A percentile compares a stretch with the other conserved stretches of the same genome.
Conservation (phyloP, 2,329 filamentous ascomycete genomes). For the Pyrenochaeta sp. region DNA sequence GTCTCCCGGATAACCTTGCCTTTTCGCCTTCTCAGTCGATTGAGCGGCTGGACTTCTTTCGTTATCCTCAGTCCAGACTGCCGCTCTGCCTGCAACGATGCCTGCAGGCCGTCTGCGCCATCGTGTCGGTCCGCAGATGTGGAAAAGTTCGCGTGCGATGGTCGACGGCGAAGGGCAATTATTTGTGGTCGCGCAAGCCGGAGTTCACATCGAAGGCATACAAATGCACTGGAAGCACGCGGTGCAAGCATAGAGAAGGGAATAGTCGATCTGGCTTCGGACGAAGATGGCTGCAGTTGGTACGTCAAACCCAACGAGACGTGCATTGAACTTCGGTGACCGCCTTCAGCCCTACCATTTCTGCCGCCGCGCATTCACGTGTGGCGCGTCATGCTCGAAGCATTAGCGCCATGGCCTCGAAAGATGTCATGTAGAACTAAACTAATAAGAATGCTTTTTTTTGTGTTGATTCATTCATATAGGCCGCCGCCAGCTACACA, state of each 20-base stretch:
- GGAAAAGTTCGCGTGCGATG: constrained; percentile 38
- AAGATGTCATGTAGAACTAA: background rate
- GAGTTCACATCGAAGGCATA: constrained; percentile 52
- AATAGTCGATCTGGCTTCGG: constrained; percentile 5
- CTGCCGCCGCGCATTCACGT: constrained; percentile 48
- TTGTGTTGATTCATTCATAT: constrained; percentile 9
- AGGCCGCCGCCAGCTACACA: constrained; percentile 56
- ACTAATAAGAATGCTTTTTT: background rate
- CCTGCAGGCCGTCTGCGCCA: constrained; percentile 24
- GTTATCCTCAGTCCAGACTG: constrained; percentile 10
- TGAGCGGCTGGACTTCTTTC: constrained; percentile 22
- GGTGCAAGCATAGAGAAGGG: constrained; percentile 47
- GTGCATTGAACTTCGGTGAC: constrained; percentile 20
- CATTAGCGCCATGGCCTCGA: constrained; percentile 2
- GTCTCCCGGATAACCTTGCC: constrained; percentile 38
- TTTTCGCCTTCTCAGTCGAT: constrained; percentile 30
- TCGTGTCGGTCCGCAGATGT: constrained; percentile 34
- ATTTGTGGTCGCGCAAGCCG: constrained; percentile 33
- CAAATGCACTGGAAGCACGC: constrained; percentile 46
- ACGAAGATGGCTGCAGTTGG: constrained; percentile 11
- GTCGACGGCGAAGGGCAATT: constrained; percentile 19
- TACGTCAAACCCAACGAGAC: constrained; percentile 10
- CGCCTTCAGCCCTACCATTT: constrained; percentile 40
- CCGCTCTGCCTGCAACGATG: constrained; percentile 4
- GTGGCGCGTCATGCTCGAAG: constrained; percentile 25